Evolutionary conservation across 208 protist species (phyloP).

Genomic region (Crithidia bombi): DNA sequence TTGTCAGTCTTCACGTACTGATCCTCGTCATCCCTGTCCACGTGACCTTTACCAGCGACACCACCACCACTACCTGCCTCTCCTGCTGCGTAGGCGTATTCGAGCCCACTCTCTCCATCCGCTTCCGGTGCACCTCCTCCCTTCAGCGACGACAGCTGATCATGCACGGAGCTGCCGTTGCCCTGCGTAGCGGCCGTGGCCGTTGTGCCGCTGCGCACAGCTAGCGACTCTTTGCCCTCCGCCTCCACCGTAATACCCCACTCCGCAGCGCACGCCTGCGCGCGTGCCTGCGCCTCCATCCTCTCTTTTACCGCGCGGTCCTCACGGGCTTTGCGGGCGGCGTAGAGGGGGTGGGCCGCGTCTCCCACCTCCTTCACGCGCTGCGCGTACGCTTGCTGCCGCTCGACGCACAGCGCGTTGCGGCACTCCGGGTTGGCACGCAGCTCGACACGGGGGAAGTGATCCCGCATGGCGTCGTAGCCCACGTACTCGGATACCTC

Average conservation of each 20-base stretch:
- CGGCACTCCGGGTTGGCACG: constrained; percentile 93
- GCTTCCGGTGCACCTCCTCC: background rate
- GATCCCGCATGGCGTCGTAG: constrained; percentile 96
- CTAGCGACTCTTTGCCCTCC: constrained; percentile 40
- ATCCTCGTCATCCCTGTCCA: constrained; percentile 4
- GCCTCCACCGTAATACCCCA: constrained; percentile 83
- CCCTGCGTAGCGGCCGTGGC: background rate
- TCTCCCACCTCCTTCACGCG: constrained; percentile 35
- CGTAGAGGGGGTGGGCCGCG: constrained; percentile 67
- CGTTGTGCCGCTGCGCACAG: constrained; percentile 12
- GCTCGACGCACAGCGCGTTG: constrained; percentile 69
- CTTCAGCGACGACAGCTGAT: too few relatives aligned
- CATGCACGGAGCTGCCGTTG: too few relatives aligned
- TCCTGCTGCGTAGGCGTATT: constrained; percentile 43
- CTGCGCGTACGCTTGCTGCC: constrained; percentile 73
- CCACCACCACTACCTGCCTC: constrained; percentile 1
- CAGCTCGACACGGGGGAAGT: constrained; percentile 93
- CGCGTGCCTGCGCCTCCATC: constrained; percentile 43
- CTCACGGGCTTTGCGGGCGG: constrained; percentile 43
- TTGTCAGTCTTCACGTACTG: constrained; percentile 27
- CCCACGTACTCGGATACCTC: constrained; percentile 93
- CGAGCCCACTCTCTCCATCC: constrained; percentile 27
- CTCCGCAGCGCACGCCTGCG: constrained; percentile 64
- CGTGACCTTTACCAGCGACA: constrained; percentile 1
- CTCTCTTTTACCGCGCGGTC: constrained; percentile 47